A percentile compares a stretch with the other conserved stretches of the same genome.
These are phyloP conservation scores for Curvularia hawaiiensis DNA, from an alignment of 2,329 filamentous ascomycete genomes.

Conservation along the genomic window DNA sequence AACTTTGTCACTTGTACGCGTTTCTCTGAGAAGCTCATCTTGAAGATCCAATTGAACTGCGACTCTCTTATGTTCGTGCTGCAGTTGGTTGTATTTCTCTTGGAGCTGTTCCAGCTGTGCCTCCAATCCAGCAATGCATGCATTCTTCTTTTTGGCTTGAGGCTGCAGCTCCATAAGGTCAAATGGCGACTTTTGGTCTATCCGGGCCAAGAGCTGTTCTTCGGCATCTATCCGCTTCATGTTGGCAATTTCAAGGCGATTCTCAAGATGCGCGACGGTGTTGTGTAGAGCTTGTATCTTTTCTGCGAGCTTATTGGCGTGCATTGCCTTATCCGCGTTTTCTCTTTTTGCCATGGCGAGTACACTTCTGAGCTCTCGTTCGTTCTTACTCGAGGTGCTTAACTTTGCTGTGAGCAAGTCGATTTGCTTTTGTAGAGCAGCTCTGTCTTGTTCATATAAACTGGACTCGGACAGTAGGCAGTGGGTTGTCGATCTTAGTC, in stretches of 20 bases:
- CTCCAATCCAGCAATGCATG: conserved; percentile 31
- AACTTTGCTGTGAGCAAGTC: conserved; percentile 49
- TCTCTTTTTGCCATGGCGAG: conserved; percentile 42
- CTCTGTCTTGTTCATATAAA: conserved; percentile 44
- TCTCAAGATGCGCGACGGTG: conserved; percentile 47
- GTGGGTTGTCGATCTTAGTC: conserved; percentile 41
- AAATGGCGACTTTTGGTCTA: conserved; percentile 35
- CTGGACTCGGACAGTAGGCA: conserved; percentile 48
- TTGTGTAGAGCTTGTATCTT: conserved; percentile 42
- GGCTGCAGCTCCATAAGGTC: conserved; percentile 38
- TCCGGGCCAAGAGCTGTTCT: conserved; percentile 42
- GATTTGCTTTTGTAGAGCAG: conserved; percentile 44
- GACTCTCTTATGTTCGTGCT: conserved; percentile 31
- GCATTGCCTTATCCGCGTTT: conserved; percentile 34
- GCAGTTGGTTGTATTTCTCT: conserved; percentile 25
- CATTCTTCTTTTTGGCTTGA: conserved; percentile 40
- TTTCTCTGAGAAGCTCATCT: conserved; percentile 33
- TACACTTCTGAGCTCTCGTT: conserved; percentile 35
- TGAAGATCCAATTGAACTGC: conserved; percentile 38
- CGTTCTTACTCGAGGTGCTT: conserved; percentile 46
- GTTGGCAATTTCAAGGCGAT: conserved; percentile 48
- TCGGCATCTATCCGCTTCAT: conserved; percentile 50
- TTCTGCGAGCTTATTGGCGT: conserved; percentile 34
- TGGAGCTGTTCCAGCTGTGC: conserved; percentile 26
- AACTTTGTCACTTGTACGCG: conserved; percentile 32